Evolutionary conservation across 371 early-diverging fungal genomes (phyloP).

Genomic region (Apophysomyces trapeziformis): DNA sequence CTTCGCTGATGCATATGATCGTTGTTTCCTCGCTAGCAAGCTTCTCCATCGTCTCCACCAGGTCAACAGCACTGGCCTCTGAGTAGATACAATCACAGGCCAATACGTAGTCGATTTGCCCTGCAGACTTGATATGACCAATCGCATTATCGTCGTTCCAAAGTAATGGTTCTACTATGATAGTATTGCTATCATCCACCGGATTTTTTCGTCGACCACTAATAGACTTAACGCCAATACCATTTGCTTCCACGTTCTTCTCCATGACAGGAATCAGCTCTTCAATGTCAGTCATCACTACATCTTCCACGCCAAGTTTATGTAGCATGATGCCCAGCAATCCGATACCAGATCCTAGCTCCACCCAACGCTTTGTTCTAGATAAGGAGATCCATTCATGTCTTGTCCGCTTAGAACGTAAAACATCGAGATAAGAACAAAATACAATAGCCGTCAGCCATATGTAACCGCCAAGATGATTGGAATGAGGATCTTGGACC

Average conservation of each 20-base stretch:
- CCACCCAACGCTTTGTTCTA: constrained; percentile 49
- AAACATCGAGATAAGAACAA: constrained; percentile 46
- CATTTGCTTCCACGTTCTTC: constrained; percentile 52
- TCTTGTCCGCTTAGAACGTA: constrained; percentile 28
- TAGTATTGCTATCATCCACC: constrained; percentile 22
- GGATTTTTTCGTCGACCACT: constrained; percentile 46
- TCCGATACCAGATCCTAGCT: constrained; percentile 57
- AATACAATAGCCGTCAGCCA: constrained; percentile 55
- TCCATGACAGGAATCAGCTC: constrained; percentile 49
- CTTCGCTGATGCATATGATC: constrained; percentile 56
- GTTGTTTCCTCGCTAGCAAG: constrained; percentile 38
- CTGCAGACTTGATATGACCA: constrained; percentile 28
- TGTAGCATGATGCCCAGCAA: constrained; percentile 54
- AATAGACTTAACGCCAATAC: constrained; percentile 31
- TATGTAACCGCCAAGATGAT: constrained; percentile 51
- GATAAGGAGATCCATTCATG: constrained; percentile 46
- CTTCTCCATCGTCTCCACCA: constrained; percentile 52
- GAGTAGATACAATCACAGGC: constrained; percentile 64
- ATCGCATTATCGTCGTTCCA: constrained; percentile 52
- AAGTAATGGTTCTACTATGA: constrained; percentile 45
- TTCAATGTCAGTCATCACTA: constrained; percentile 51
- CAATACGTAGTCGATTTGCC: constrained; percentile 52
- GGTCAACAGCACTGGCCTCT: constrained; percentile 54
- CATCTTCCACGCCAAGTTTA: constrained; percentile 48
- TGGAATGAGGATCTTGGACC: constrained; percentile 56